Base-by-base conservation (phyloP, 176 grass and related monocot genomes). In the Eremochloa ophiuroides region DNA sequence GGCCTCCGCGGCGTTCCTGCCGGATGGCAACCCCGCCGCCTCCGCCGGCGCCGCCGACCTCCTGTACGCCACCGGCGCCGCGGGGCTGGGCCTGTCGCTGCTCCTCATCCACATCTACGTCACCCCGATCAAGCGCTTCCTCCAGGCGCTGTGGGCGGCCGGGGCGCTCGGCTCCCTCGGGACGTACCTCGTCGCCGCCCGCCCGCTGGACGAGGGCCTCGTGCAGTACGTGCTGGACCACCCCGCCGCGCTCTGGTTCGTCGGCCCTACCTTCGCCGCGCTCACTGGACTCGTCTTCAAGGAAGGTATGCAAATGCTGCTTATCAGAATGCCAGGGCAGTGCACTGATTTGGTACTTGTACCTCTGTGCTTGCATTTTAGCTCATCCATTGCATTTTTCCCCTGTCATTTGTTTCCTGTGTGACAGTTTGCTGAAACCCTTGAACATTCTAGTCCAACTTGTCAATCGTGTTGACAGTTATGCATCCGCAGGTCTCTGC, bases 231-330 rank as follows among this genome's bases (percentile, higher is more conserved):
- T 89, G 56, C 72, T 97, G 26, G 86, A 80, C 12, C 88, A 97
- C 22, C 92, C 92, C 23, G 63, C 58, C 23, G 80, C 79, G 0
- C 22, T 94, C 29, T 94, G 91, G 94, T 88, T 94, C 58, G 80
- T 92, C 16, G 91, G 94, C 1, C 94, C 94, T 2, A 86, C 89
- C 14, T 97, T 97, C 70, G 92, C 94, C 16, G 89, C 92, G 14
- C 79, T 97, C 16, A 94, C 94, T n/a, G 94, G 94, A 6, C 85
- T 97, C 50, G 90, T 97, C 72, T 97, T 94, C 75, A 97, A 94
- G 77, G 94, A 97, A 92, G 94, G 94, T 97, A 82, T 37, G 55
- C 48, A n/a, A 3, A 17, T 60, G 39, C 8, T 17, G 0, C 8
- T 44, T 33, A 33, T 33, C 2, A 37, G 2, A 37, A 37, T 6